phyloP scores from a whole-genome alignment of 495 filamentous ascomycete species.

The Lepidopterella palustris region DNA sequence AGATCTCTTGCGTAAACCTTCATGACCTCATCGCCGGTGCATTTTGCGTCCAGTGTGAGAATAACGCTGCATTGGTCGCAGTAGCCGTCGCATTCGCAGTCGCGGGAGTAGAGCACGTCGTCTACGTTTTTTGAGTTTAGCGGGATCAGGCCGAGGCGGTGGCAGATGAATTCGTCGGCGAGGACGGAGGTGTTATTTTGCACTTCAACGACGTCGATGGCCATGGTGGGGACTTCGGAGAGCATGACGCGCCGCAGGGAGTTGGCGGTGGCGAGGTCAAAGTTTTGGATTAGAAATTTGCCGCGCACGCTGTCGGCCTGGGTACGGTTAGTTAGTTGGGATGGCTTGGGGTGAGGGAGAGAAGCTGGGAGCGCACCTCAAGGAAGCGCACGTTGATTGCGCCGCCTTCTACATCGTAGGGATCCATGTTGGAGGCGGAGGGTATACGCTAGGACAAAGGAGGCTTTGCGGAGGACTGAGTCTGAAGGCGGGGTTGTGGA shows the following conservation, averaged over 20 bases:
- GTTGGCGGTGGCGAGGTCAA: slow-evolving; percentile 88
- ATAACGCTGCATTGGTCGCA: slow-evolving; percentile 86
- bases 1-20: slow-evolving; percentile 85
- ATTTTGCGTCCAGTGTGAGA: slow-evolving; percentile 74
- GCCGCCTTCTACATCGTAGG: slow-evolving; percentile 21
- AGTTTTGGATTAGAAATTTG: slow-evolving; percentile 73
- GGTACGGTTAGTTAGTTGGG: not conserved
- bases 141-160: slow-evolving; percentile 87
- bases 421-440: slow-evolving; percentile 16
- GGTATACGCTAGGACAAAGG: not conserved
- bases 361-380: slow-evolving; percentile 9
- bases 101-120: slow-evolving; percentile 78
- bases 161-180: slow-evolving; percentile 90
- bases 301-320: slow-evolving; percentile 65
- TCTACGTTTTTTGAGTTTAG: slow-evolving; percentile 80
- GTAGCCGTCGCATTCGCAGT: slow-evolving; percentile 91
- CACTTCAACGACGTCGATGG: slow-evolving; percentile 90
- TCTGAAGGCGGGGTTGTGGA: not conserved
- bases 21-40: slow-evolving; percentile 75
- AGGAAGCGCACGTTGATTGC: slow-evolving; percentile 27
- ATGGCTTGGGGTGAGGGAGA: not conserved
- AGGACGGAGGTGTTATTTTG: slow-evolving; percentile 89
- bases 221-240: slow-evolving; percentile 89
- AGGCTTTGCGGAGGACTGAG: not conserved
- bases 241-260: slow-evolving; percentile 87